Evolutionary conservation across 2,329 filamentous ascomycete species (phyloP).

Genomic region (Phialophora macrospora): DNA sequence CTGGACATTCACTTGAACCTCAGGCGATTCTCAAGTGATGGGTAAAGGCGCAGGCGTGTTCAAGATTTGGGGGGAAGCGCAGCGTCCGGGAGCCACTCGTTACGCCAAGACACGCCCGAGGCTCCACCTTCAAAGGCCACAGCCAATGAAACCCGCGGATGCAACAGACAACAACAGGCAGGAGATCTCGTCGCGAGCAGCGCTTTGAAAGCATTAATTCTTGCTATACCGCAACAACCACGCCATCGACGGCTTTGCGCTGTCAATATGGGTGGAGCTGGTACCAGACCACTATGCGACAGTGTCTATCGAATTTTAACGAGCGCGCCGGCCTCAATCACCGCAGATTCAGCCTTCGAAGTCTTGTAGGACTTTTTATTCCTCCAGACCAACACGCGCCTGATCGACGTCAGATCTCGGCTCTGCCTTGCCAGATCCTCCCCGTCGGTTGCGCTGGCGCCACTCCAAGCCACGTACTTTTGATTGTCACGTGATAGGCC

Average conservation of each 20-base stretch:
- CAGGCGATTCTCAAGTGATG: slow-evolving; percentile 6
- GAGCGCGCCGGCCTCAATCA: background rate
- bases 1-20: background rate
- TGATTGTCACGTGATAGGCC: slow-evolving; percentile 36
- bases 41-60: slow-evolving; percentile 21
- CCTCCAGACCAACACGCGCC: slow-evolving; percentile 12
- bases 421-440: slow-evolving; percentile 33
- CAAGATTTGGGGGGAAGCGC: slow-evolving; percentile 11
- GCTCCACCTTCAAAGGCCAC: slow-evolving; percentile 20
- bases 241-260: slow-evolving; percentile 1
- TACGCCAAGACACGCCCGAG: slow-evolving; percentile 33
- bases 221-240: slow-evolving; percentile 22
- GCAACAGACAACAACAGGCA: slow-evolving; percentile 20
- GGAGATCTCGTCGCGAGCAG: slow-evolving; percentile 29
- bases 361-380: slow-evolving; percentile 33
- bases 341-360: slow-evolving; percentile 1
- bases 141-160: slow-evolving; percentile 27
- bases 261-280: slow-evolving; percentile 21
- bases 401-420: slow-evolving; percentile 40
- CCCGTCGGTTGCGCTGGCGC: slow-evolving; percentile 29
- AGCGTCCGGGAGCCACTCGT: slow-evolving; percentile 14
- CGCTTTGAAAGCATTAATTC: slow-evolving; percentile 34
- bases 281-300: slow-evolving; percentile 30
- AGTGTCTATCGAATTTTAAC: slow-evolving; percentile 15
- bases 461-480: slow-evolving; percentile 33